Evolutionary conservation across 768 basidiomycete species (phyloP).

Genomic region (Naganishia friedmannii): DNA sequence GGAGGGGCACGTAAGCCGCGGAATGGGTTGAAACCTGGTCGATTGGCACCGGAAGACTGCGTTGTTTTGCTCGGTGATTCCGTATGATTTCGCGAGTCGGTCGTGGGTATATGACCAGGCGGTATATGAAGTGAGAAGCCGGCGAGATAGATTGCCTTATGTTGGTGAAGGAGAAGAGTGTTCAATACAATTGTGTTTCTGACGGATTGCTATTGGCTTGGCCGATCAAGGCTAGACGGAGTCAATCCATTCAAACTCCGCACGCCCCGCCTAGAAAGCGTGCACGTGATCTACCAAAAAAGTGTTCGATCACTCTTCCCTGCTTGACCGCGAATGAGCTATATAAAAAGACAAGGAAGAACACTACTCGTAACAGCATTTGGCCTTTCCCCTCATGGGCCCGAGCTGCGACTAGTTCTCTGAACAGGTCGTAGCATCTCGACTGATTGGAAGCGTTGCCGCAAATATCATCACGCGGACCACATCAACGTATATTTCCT

Average conservation of each 20-base stretch:
- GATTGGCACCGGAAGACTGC: neutral
- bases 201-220: neutral
- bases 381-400: conserved; percentile 30
- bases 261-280: neutral
- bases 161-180: neutral
- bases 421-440: conserved; percentile 23
- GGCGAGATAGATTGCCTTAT: neutral
- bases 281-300: conserved; percentile 7
- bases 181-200: neutral
- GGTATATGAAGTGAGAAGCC: neutral
- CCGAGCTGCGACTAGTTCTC: conserved; percentile 29
- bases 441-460: conserved; percentile 33
- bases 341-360: neutral
- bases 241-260: neutral
- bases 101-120: neutral
- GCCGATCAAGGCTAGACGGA: neutral
- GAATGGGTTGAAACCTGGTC: neutral
- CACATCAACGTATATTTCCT: conserved; percentile 33
- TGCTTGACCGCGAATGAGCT: neutral
- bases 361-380: no score
- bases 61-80: neutral
- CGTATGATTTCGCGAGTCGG: neutral
- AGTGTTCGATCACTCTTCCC: conserved; percentile 18
- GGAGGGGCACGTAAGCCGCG: neutral
- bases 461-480: conserved; percentile 8